Evolutionary conservation across 345 rosid genomes (phyloP).

Genomic region (Geranium brycei): DNA sequence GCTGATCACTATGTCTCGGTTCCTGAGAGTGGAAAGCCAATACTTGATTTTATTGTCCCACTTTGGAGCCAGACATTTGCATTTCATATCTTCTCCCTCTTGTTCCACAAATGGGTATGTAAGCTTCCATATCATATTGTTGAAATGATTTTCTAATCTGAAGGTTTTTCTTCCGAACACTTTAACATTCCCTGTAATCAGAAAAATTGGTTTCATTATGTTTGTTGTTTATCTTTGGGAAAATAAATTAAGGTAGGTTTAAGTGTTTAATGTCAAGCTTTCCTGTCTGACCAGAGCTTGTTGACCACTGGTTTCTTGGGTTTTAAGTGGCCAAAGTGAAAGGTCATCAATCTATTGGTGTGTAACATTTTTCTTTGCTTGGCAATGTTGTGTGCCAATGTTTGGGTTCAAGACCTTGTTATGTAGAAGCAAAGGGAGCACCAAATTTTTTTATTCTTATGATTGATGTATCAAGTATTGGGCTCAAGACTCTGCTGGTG

Average conservation of each 20-base stretch:
- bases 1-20: slow-evolving; percentile 69
- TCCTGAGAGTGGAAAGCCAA: slow-evolving; percentile 58
- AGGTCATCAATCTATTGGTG: background rate
- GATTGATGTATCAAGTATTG: too few species aligned
- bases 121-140: background rate
- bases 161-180: background rate
- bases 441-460: too few species aligned
- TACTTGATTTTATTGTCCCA: slow-evolving; percentile 78
- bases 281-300: background rate
- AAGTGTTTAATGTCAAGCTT: background rate
- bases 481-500: too few species aligned
- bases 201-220: background rate
- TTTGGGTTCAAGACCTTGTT: too few species aligned
- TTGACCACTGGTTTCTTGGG: background rate
- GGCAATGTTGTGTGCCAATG: too few species aligned
- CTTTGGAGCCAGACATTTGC: slow-evolving; percentile 98
- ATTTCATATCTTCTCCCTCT: slow-evolving; percentile 68
- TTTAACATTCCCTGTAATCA: background rate
- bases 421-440: too few species aligned
- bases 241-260: background rate
- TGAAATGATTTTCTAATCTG: background rate
- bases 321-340: background rate
- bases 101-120: slow-evolving; percentile 92
- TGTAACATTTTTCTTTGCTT: too few species aligned
- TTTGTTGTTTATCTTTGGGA: background rate